Base-by-base conservation (phyloP, 225 moss, liverwort and hornwort genomes). In the Lunularia cruciata region DNA sequence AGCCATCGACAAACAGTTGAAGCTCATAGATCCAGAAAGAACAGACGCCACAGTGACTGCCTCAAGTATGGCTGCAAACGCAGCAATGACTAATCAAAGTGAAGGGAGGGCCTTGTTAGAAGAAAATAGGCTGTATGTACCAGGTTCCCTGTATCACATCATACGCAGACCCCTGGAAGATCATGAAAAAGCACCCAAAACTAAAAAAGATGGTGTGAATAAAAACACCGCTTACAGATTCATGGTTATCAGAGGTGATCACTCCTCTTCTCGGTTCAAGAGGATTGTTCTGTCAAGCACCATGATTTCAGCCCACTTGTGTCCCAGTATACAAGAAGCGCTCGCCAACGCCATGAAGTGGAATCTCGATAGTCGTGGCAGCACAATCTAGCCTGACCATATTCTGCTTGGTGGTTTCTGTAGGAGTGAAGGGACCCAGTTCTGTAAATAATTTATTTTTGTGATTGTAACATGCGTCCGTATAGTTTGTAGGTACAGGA, bases 61-160 rank as follows among this genome's bases (percentile, higher is more conserved):
- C 12, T 73, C 87, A 35, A 86, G 77, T 13, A 59, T 90, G 66
- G 84, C 83, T 40, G 86, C 77, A 19, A 74, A 77, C 48, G 78
- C 87, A 58, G 67, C 69, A 14, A 72, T 63, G 13, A 47, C 58
- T 56, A 72, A 73, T 78, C 79, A 28, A 16, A 72, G 33, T 69
- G 78, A 65, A 76, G 77, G 58, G 76, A 85, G 12, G 65, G 78
- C 28, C 14, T 27, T 65, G 14, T 45, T 86, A 38, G 73, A 76
- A 63, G 73, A 63, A 0, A 84, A 77, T 42, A 84, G 89, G 49
- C 70, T 87, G 5, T 86, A n/a, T 68, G 84, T 87, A 23, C 94
- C 94, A 30, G 94, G 94, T 36, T 76, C 72, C 12, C 79, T 91
- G 0, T 89, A 79, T 70, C 94, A 94, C 77, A 86, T 94, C 39